Conservation (phyloP, 2,329 filamentous ascomycete genomes). For the Cephalotrichum gorgonifer region DNA sequence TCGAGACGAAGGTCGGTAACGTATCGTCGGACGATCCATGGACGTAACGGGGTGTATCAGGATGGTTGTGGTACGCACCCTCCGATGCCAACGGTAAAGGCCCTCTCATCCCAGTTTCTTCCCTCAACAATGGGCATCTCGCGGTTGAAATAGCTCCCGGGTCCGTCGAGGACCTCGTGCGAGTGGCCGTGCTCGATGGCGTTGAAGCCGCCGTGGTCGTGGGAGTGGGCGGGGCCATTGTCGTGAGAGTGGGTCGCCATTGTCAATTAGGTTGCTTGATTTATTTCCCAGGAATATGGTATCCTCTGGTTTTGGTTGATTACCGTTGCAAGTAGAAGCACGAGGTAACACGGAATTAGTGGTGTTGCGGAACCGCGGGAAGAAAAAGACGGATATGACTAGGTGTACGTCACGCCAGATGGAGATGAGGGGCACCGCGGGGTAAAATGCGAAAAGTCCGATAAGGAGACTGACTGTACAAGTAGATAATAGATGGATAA, state of each 20-base stretch:
- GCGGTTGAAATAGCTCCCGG: slow-evolving; percentile 77
- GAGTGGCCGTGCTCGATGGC: slow-evolving; percentile 78
- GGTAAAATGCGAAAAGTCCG: neutral
- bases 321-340: neutral
- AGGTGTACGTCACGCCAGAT: neutral
- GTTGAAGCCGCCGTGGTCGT: slow-evolving; percentile 42
- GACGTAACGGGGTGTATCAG: neutral
- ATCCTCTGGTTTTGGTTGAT: neutral
- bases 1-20: neutral
- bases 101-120: slow-evolving; percentile 75
- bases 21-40: neutral
- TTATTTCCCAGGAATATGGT: neutral
- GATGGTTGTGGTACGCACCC: slow-evolving; percentile 51
- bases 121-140: slow-evolving; percentile 93
- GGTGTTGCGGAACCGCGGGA: neutral
- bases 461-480: neutral
- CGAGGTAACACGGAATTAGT: neutral
- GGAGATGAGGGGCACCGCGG: slow-evolving; percentile 3
- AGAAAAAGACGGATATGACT: neutral
- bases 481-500: neutral
- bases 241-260: slow-evolving; percentile 38
- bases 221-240: slow-evolving; percentile 39
- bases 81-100: slow-evolving; percentile 96
- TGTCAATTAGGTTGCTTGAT: neutral
- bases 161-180: slow-evolving; percentile 90